A percentile compares a stretch with the other conserved stretches of the same genome.
phyloP scores from a whole-genome alignment of 1,139 yeast genomes.

The Nakaseomyces bracarensis region DNA sequence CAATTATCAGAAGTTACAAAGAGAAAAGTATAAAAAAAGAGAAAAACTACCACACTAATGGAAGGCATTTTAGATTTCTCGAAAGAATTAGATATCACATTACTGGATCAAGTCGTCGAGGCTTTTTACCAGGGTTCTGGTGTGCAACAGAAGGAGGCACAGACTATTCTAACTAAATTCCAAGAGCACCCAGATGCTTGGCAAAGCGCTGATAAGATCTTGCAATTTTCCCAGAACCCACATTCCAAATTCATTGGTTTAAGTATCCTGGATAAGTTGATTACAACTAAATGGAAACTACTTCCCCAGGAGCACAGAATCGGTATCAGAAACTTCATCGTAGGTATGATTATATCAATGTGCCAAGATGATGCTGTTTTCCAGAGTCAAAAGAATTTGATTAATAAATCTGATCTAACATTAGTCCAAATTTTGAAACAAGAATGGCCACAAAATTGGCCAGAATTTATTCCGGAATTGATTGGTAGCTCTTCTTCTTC shows the following conservation, averaged over 20 bases:
- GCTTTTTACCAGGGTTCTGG: slow-evolving; percentile 84
- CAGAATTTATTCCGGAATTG: slow-evolving; percentile 89
- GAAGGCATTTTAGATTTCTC: slow-evolving; percentile 83
- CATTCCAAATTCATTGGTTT: slow-evolving; percentile 90
- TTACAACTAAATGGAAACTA: slow-evolving; percentile 88
- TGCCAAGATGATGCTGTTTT: slow-evolving; percentile 81
- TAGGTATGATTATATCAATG: slow-evolving; percentile 85
- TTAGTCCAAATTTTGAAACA: slow-evolving; percentile 90
- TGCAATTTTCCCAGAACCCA: slow-evolving; percentile 68
- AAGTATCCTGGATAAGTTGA: slow-evolving; percentile 79
- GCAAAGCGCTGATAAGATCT: slow-evolving; percentile 86
- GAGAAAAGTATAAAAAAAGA: not conserved
- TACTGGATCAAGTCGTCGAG: slow-evolving; percentile 78
- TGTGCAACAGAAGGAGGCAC: slow-evolving; percentile 74
- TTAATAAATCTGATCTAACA: slow-evolving; percentile 88
- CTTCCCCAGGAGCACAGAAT: slow-evolving; percentile 76
- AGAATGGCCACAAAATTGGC: slow-evolving; percentile 99
- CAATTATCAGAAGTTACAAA: not conserved
- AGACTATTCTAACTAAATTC: slow-evolving; percentile 71
- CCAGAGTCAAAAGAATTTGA: slow-evolving; percentile 67
- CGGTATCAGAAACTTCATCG: slow-evolving; percentile 89
- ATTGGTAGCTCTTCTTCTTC: slow-evolving; percentile 78
- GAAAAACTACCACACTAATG: slow-evolving; percentile 38
- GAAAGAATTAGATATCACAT: slow-evolving; percentile 66
- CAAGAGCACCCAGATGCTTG: slow-evolving; percentile 95